Percentiles rank a stretch among this genome's conserved stretches.
phyloP scores from a whole-genome alignment of 1,284 basidiomycete species.

The Trametes versicolor region DNA sequence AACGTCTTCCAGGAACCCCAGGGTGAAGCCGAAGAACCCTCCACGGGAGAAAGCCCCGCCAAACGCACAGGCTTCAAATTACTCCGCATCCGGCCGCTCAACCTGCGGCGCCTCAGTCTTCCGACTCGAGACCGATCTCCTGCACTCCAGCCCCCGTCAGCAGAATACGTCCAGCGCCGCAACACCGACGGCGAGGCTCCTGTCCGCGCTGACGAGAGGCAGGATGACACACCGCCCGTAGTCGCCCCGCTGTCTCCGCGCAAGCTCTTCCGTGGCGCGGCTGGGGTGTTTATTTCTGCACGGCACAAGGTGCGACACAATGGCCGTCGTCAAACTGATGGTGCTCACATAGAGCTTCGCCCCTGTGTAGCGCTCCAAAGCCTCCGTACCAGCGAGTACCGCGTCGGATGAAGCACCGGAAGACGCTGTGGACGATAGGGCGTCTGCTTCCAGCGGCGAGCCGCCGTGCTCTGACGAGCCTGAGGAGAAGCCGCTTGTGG shows the following conservation, averaged over 20 bases:
- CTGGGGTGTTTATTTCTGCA: background rate
- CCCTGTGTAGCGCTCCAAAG: background rate
- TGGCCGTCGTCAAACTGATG: background rate
- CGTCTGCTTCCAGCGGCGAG: background rate
- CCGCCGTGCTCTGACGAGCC: background rate
- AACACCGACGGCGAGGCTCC: constrained; percentile 9
- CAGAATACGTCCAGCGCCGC: constrained; percentile 2
- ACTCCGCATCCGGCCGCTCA: constrained; percentile 12
- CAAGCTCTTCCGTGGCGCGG: background rate
- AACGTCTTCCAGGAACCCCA: background rate
- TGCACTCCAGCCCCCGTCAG: background rate
- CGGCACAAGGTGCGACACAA: background rate
- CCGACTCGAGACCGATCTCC: background rate
- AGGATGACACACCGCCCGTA: background rate
- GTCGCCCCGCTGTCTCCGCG: background rate
- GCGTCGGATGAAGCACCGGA: background rate
- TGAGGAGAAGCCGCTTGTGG: background rate
- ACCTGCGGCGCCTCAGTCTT: constrained; percentile 15
- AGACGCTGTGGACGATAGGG: background rate
- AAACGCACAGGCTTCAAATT: constrained; percentile 14
- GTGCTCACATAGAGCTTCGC: background rate
- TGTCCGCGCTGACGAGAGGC: background rate
- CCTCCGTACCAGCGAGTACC: background rate
- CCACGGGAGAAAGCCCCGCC: background rate
- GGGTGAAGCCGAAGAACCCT: background rate